phyloP scores from a whole-genome alignment of 352 stramenopile species.

The Pythium chondricola region DNA sequence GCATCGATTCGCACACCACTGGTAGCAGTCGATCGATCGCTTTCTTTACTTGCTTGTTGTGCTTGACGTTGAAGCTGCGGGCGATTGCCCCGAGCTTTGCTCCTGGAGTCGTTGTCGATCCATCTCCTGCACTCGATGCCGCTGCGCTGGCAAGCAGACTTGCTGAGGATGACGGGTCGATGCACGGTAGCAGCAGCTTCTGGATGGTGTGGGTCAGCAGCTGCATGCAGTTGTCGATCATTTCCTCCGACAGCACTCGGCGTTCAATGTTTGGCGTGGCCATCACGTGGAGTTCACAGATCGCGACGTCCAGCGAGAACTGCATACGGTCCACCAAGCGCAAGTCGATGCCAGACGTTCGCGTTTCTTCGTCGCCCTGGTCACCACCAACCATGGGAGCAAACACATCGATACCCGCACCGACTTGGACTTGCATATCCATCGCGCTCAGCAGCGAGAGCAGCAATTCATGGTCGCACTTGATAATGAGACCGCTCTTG shows the following conservation, averaged over 20 bases:
- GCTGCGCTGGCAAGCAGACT: too few relatives aligned
- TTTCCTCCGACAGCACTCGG: conserved; percentile 72
- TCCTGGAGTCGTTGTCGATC: neutral
- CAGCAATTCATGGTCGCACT: conserved; percentile 47
- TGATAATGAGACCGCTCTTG: conserved; percentile 53
- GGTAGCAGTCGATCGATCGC: conserved; percentile 56
- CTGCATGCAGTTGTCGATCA: conserved; percentile 72
- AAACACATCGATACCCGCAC: conserved; percentile 24
- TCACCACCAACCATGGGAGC: conserved; percentile 26
- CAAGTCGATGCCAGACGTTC: conserved; percentile 25
- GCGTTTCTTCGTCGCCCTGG: conserved; percentile 27
- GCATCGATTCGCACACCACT: conserved; percentile 66
- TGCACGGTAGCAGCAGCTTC: conserved; percentile 52
- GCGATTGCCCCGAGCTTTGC: neutral
- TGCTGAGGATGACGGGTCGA: conserved; percentile 54
- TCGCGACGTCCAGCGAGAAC: conserved; percentile 52
- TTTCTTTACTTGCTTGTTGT: conserved; percentile 41
- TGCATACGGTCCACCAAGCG: conserved; percentile 30
- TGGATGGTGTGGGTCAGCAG: conserved; percentile 56
- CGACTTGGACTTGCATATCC: conserved; percentile 45
- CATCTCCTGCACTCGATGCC: conserved; percentile 8
- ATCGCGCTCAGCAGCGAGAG: conserved; percentile 46
- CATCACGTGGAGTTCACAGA: conserved; percentile 73
- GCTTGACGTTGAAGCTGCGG: conserved; percentile 28
- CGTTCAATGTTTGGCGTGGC: conserved; percentile 61